Evolutionary conservation across 345 rosid species (phyloP).

Genomic region (Hibiscus mutabilis): DNA sequence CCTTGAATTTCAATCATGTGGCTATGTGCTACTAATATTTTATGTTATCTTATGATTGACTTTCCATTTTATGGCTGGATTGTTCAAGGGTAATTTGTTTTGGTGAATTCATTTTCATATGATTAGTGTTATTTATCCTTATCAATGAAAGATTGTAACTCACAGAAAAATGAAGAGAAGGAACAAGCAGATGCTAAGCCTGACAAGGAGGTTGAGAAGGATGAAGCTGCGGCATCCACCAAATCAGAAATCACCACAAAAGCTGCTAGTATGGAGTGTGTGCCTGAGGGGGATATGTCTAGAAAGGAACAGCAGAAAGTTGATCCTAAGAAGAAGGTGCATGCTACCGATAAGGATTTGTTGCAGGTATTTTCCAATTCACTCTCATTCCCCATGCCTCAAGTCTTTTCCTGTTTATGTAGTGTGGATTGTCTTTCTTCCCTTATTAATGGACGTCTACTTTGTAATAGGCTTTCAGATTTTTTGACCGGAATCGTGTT

Average conservation of each 20-base stretch:
- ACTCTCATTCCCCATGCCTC: background rate
- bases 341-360: constrained; percentile 57
- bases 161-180: constrained; percentile 43
- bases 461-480: constrained; percentile 74
- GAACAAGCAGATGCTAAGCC: constrained; percentile 29
- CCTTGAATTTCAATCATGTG: background rate
- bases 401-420: background rate
- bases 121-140: background rate
- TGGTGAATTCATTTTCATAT: background rate
- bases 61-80: background rate
- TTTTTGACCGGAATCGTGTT: constrained; percentile 76
- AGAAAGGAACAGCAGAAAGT: constrained; percentile 25
- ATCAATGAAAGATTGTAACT: background rate
- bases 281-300: constrained; percentile 22
- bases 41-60: no score
- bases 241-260: constrained; percentile 25
- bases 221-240: constrained; percentile 20
- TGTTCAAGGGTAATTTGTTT: background rate
- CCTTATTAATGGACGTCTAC: background rate
- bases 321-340: constrained; percentile 31
- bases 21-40: background rate
- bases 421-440: background rate
- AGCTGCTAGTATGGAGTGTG: constrained; percentile 30
- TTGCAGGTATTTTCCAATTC: constrained; percentile 46
- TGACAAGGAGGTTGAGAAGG: constrained; percentile 26